Evolutionary conservation across 768 basidiomycete species (phyloP).

Genomic region (Amanita polypyramis): DNA sequence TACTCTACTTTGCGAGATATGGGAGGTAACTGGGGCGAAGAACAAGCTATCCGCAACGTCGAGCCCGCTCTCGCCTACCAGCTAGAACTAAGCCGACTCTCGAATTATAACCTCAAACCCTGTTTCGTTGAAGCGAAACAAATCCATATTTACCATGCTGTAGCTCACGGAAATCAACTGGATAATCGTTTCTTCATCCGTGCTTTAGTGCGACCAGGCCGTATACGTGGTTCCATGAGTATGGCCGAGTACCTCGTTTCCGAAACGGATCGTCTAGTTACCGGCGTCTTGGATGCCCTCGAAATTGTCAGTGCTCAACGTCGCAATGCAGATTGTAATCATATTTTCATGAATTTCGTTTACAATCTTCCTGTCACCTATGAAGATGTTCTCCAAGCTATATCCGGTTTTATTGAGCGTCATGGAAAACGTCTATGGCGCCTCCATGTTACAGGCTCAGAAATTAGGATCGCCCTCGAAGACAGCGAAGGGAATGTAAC

Average conservation of each 20-base stretch:
- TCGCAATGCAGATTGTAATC: slow-evolving; percentile 93
- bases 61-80: slow-evolving; percentile 98
- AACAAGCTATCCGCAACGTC: slow-evolving; percentile 94
- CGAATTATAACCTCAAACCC: slow-evolving; percentile 95
- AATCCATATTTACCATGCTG: slow-evolving; percentile 95
- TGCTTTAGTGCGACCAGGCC: slow-evolving; percentile 91
- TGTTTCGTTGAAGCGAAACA: slow-evolving; percentile 95
- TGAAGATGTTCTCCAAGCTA: slow-evolving; percentile 92
- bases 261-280: slow-evolving; percentile 94
- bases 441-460: slow-evolving; percentile 93
- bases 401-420: slow-evolving; percentile 98
- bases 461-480: slow-evolving; percentile 92
- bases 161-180: slow-evolving; percentile 93
- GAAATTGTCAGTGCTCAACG: slow-evolving; percentile 88
- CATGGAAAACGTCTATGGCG: slow-evolving; percentile 99
- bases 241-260: slow-evolving; percentile 98
- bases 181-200: slow-evolving; percentile 98
- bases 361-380: slow-evolving; percentile 94
- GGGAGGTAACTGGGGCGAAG: slow-evolving; percentile 77
- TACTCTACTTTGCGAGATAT: slow-evolving; percentile 85
- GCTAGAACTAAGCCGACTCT: slow-evolving; percentile 90
- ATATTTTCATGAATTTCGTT: slow-evolving; percentile 98
- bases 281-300: slow-evolving; percentile 85
- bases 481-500: slow-evolving; percentile 92
- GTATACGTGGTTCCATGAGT: slow-evolving; percentile 85